Evolutionary conservation across 2,329 filamentous ascomycete genomes (phyloP), one percentile per base, ranked within the genome.

Genomic region (Penicillium sp.): DNA sequence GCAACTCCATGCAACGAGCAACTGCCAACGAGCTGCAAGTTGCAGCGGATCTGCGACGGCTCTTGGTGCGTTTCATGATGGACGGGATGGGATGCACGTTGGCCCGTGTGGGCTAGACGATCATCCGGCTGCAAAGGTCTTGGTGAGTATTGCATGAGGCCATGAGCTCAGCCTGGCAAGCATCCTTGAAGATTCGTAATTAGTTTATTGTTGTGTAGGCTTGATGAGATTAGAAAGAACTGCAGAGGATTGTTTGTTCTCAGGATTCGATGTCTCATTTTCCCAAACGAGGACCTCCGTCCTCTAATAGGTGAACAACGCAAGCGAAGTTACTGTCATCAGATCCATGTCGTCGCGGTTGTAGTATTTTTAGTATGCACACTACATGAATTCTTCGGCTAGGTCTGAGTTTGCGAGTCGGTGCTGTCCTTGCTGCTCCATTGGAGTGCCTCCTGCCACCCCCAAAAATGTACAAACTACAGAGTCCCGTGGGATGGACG

Each of bases 41-140:
- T 58, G 56, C 52, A 44, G 62, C 55, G n/a, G 64, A 66, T 68
- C 64, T 66, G 53, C 61, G 53, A 58, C 59, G 51, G 60, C 50
- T 14, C 58, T 61, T 66, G 61, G 60, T 59, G 60, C 40, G 66
- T 68, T 66, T 66, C 64, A 66, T 54, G 53, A 58, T 24, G 41
- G 56, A 62, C 60, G 58, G 64, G 24, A 27, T 63, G 56, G 59
- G 54, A 62, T 62, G 54, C 56, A 66, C 56, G 49, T 37, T 64
- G 60, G 65, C 52, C 63, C 60, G 63, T 66, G 62, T 67, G 55
- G 33, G 50, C 60, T 67, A 51, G 33, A 50, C 60, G 59, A 62
- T 65, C 57, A 46, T 36, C 50, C 24, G 36, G 51, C 33, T 54
- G 46, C 16, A 37, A 49, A 19, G 27, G 36, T 50, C 7, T 10